phyloP scores from a whole-genome alignment of 176 grass and related monocot genomes.

The Ensete ventricosum region DNA sequence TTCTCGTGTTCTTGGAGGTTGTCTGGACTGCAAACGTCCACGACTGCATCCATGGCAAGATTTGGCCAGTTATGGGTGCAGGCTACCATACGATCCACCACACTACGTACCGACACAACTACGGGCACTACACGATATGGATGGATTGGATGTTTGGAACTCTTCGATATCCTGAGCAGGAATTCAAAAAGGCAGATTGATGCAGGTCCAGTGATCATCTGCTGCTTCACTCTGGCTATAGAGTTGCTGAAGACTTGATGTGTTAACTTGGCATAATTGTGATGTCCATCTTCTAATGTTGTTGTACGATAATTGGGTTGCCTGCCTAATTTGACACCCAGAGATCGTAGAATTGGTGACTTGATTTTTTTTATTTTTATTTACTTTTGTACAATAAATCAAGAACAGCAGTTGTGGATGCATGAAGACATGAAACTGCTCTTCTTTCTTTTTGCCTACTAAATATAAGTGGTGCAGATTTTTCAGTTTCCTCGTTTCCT shows the following conservation, averaged over 20 bases:
- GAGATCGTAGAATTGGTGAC: background rate
- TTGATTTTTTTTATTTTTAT: background rate
- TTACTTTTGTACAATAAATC: background rate
- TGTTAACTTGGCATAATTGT: background rate
- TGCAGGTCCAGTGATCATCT: background rate
- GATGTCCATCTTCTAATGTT: background rate
- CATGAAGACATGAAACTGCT: background rate
- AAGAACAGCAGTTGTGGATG: background rate
- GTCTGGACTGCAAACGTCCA: conserved; percentile 95
- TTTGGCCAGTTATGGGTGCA: conserved; percentile 95
- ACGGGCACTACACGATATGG: conserved; percentile 91
- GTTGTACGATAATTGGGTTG: background rate
- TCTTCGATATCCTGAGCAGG: conserved; percentile 64
- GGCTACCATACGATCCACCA: conserved; percentile 98
- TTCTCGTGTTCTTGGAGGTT: conserved; percentile 56
- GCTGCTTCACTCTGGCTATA: background rate
- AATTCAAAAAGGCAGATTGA: conserved; percentile 41
- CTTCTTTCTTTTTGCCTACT: no score
- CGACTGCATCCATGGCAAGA: conserved; percentile 88
- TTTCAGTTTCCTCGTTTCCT: no score
- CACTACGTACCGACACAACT: conserved; percentile 92
- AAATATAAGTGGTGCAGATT: no score
- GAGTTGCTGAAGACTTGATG: background rate
- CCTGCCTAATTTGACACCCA: background rate
- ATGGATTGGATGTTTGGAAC: conserved; percentile 98